Conservation (phyloP, 106 monocot genomes). For the Platanthera zijinensis region DNA sequence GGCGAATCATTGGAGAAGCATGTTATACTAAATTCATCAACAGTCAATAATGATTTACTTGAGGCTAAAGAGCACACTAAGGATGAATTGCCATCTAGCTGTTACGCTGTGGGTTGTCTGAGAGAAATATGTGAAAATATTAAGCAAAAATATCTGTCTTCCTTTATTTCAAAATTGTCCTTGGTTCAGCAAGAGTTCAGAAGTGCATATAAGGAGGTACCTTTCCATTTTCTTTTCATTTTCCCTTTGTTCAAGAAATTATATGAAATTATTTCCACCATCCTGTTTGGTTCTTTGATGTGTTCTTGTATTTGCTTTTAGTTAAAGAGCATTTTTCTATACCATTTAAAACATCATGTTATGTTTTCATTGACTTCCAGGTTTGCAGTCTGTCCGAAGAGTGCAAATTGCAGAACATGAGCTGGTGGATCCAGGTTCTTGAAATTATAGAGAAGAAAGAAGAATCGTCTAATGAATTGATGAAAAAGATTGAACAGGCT, state of each 20-base stretch:
- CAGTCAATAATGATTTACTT: conserved; percentile 6
- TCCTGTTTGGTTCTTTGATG: conserved; percentile 1
- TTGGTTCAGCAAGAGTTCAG: conserved; percentile 63
- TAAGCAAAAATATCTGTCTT: conserved; percentile 63
- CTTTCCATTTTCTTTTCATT: neutral
- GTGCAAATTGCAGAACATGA: conserved; percentile 30
- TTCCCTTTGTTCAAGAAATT: neutral
- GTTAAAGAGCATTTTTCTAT: neutral
- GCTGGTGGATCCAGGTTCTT: conserved; percentile 85
- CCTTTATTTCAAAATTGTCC: conserved; percentile 58
- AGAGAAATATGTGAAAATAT: conserved; percentile 62
- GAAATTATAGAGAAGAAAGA: conserved; percentile 57
- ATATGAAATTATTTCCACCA: neutral
- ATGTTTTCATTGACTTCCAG: conserved; percentile 26
- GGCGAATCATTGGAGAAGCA: conserved; percentile 7
- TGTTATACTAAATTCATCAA: conserved; percentile 3
- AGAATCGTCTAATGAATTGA: conserved; percentile 41
- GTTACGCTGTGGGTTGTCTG: conserved; percentile 45
- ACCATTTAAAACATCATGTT: neutral
- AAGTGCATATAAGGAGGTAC: conserved; percentile 56
- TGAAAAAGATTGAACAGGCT: conserved; percentile 67
- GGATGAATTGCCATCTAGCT: conserved; percentile 21
- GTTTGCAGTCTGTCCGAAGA: conserved; percentile 48
- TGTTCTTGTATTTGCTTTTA: neutral
- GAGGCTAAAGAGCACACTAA: conserved; percentile 12